Conservation (phyloP, 768 basidiomycete species). For the Leucosporidium yakuticum region DNA sequence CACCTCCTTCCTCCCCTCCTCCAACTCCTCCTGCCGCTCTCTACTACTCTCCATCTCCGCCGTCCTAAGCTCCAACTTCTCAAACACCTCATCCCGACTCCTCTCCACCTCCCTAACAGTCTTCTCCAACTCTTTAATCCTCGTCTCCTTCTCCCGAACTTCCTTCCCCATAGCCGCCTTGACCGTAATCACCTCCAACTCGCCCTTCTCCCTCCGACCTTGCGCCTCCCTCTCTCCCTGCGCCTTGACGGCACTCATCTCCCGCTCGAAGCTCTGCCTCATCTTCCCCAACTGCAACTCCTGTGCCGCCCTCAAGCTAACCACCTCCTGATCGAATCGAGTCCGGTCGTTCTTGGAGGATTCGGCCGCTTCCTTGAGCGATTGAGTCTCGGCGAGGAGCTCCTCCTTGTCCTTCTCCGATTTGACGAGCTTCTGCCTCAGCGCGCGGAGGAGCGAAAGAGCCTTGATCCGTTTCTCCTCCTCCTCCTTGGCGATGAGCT, state of each 20-base stretch:
- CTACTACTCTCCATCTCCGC: neutral
- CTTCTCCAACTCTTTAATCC: neutral
- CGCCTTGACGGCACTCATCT: slow-evolving; percentile 53
- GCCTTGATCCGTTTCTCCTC: slow-evolving; percentile 97
- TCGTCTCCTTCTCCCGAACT: slow-evolving; percentile 46
- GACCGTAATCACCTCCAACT: slow-evolving; percentile 63
- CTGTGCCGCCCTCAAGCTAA: slow-evolving; percentile 36
- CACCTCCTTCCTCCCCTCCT: neutral
- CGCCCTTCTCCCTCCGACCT: slow-evolving; percentile 62
- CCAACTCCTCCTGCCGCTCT: neutral
- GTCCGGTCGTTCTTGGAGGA: slow-evolving; percentile 54
- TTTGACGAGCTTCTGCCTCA: slow-evolving; percentile 94
- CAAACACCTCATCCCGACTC: neutral
- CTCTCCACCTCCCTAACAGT: neutral
- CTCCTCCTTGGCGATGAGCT: slow-evolving; percentile 73
- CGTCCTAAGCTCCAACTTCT: neutral
- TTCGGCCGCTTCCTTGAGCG: slow-evolving; percentile 52
- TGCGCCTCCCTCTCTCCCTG: slow-evolving; percentile 69
- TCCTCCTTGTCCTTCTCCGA: slow-evolving; percentile 69
- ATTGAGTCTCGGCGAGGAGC: slow-evolving; percentile 44
- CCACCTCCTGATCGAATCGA: slow-evolving; percentile 37
- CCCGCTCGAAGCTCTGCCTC: slow-evolving; percentile 39
- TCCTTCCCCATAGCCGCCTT: slow-evolving; percentile 73
- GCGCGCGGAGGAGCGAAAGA: slow-evolving; percentile 82
- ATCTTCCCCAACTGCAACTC: slow-evolving; percentile 49